Conservation (phyloP, 139 green algal species). For the Coelastrella sp. region DNA sequence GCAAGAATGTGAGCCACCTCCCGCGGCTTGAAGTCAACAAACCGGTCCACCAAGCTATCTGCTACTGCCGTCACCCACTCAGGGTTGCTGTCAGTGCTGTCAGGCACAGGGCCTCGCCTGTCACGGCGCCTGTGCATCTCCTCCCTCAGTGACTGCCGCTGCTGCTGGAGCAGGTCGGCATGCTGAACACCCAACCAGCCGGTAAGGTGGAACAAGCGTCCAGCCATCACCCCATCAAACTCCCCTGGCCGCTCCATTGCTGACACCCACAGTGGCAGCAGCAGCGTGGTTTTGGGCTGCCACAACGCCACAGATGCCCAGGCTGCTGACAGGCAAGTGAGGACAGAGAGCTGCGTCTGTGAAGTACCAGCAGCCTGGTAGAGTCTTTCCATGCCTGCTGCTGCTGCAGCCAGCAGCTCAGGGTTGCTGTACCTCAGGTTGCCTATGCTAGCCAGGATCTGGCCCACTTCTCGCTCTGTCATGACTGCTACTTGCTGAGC, state of each 20-base stretch:
- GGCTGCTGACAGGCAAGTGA: not conserved
- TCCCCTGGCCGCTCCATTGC: not conserved
- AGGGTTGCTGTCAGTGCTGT: not conserved
- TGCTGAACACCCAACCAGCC: not conserved
- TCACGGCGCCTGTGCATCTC: not conserved
- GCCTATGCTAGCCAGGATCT: not conserved
- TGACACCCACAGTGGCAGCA: slow-evolving; percentile 12
- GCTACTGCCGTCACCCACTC: slow-evolving; percentile 12
- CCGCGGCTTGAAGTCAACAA: not conserved
- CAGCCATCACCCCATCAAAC: not conserved
- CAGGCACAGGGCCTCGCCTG: not conserved
- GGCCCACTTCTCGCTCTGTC: slow-evolving; percentile 12
- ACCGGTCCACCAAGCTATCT: not conserved
- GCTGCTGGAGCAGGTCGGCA: not conserved
- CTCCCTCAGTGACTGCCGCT: not conserved
- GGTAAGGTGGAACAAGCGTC: not conserved
- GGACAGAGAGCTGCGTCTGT: not conserved
- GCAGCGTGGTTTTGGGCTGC: not conserved
- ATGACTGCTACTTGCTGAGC: not conserved
- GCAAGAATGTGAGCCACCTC: slow-evolving; percentile 17
- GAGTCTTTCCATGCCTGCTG: slow-evolving; percentile 5
- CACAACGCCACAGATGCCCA: not conserved
- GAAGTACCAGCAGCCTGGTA: not conserved
- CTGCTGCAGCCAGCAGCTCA: slow-evolving; percentile 20
- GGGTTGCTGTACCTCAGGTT: not conserved